Evolutionary conservation across 305 asterid species (phyloP), one percentile per base, ranked within the genome.

Genomic region (Fraxinus baroniana): DNA sequence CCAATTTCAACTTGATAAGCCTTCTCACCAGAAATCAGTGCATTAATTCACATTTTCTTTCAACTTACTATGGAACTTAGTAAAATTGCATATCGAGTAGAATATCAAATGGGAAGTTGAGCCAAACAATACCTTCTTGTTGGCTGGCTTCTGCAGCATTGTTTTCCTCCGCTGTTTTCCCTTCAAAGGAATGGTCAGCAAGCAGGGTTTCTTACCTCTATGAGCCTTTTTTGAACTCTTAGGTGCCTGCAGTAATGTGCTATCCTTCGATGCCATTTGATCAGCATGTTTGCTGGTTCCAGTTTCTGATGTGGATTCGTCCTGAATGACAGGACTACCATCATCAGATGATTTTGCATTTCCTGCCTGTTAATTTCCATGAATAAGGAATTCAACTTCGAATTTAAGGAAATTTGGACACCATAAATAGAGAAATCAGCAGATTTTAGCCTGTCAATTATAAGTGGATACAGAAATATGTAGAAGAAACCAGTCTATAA

Each of bases 81-180:
- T 52, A 37, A 32, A 81, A 18, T 62, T 30, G 84, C 74, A 75
- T 28, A 62, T 68, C 17, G 49, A 37, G 68, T 76, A 46, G 37
- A 83, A 52, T 36, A 71, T 26, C 36, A 33, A 76, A 20, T 15
- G n/a, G 62, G 57, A 64, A 76, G 46, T 79, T 72, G 41, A 62
- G 74, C 80, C 76, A 80, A 82, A 79, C 57, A 33, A 79, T 89
- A 94, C 97, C 98, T 88, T 90, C 71, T 80, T 83, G 82, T 33
- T 83, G 75, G 81, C 87, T 74, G 86, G 85, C 24, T 81, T 86
- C 20, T 78, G 89, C 32, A 44, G 76, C 66, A 81, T 76, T 74
- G 87, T 84, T 80, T 85, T 86, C 84, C 81, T 89, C 57, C 57
- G 80, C 86, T 86, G 90, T 88, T 88, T 90, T 84, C 73, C 87